Evolutionary conservation across 306 rosid species (phyloP).

Genomic region (Castanospermum australe): DNA sequence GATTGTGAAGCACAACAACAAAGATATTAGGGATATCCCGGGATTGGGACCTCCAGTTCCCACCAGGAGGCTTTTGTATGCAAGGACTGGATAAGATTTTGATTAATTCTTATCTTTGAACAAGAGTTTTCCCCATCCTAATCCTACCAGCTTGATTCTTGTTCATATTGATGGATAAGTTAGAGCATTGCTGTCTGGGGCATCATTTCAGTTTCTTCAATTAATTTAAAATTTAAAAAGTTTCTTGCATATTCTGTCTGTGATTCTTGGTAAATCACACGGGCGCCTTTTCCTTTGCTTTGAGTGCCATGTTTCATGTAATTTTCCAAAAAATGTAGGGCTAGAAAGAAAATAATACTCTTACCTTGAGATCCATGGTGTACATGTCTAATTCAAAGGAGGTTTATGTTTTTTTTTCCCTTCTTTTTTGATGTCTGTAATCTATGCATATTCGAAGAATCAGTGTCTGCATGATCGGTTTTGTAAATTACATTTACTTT

Average conservation of each 20-base stretch:
- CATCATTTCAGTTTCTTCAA: constrained; percentile 23
- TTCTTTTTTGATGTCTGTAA: constrained; percentile 1
- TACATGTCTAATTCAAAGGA: constrained; percentile 35
- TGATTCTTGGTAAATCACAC: constrained; percentile 61
- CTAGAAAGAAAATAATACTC: constrained; percentile 25
- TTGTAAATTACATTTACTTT: constrained; percentile 28
- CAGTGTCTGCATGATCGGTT: background rate
- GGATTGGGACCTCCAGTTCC: constrained; percentile 98
- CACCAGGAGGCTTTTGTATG: constrained; percentile 80
- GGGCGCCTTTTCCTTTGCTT: constrained; percentile 42
- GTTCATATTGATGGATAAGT: constrained; percentile 26
- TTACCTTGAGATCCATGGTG: constrained; percentile 12
- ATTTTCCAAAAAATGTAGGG: constrained; percentile 27
- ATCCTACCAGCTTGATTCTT: constrained; percentile 25
- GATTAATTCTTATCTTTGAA: constrained; percentile 33
- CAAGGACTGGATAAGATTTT: constrained; percentile 45
- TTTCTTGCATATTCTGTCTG: constrained; percentile 64
- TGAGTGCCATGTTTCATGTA: constrained; percentile 46
- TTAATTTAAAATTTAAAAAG: constrained; percentile 22
- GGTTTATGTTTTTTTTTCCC: constrained; percentile 4
- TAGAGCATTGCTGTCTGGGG: constrained; percentile 42
- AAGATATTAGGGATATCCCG: constrained; percentile 80
- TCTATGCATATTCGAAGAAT: constrained; percentile 4
- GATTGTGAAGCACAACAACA: constrained; percentile 89
- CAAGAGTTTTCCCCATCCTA: constrained; percentile 33